Evolutionary conservation across 2,329 filamentous ascomycete genomes (phyloP), one percentile per base, ranked within the genome.

Genomic region (Albophoma yamanashiensis): DNA sequence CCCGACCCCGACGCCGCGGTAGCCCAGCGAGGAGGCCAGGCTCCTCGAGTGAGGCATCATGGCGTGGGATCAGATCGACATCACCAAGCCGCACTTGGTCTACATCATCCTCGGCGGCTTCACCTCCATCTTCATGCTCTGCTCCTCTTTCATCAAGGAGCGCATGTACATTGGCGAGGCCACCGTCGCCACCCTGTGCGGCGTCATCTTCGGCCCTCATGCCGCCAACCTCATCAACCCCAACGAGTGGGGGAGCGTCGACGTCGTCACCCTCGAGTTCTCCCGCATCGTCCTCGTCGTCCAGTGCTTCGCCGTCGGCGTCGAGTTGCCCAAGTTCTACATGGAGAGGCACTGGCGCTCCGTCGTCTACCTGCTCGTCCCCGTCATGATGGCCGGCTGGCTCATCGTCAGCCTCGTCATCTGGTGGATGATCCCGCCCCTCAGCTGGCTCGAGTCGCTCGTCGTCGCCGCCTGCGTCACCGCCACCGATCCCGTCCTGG

Each of bases 341-440:
- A 99, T 99, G 94, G 94, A 97, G 72, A 88, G 86, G 68, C 94
- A 99, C 75, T 99, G 94, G 94, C 89, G 84, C 69, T 97, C 93
- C 1, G 94, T 99, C 63, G 78, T 89, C 17, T 85, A 96, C 68
- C 80, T 99, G 62, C 83, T 99, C 55, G 78, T 99, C 6, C 94
- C 94, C 2, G 92, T 99, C 76, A 99, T 99, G 94, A 95, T 92
- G 0, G 95, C 89, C 71, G 94, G 94, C 67, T 99, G 92, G 92
- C 81, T 96, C 58, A 80, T 96, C 31, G 96, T 92, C 22, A 96
- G 92, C 74, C 78, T 97, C 15, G 91, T 99, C 73, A 87, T 99
- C 65, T 97, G 91, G 91, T 96, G 90, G 85, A 83, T 99, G 81
- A 80, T 91, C 6, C 82, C 84, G 8, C 78, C 86, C 1, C 79